phyloP scores from a whole-genome alignment of 2,329 filamentous ascomycete species.

The Beauveria pseudobassiana region DNA sequence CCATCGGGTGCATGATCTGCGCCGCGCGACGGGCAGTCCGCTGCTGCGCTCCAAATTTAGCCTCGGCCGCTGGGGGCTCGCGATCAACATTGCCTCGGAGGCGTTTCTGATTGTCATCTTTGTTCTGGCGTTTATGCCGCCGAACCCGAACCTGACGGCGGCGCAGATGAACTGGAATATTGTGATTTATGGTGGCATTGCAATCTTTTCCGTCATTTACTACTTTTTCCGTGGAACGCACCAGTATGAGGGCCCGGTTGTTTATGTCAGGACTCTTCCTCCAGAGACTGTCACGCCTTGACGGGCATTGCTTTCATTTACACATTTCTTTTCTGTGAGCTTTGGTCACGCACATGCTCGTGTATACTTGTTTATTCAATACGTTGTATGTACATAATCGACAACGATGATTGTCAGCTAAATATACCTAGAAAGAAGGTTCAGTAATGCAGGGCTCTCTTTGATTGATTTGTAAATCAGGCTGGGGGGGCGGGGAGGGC shows the following conservation, averaged over 20 bases:
- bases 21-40: constrained; percentile 27
- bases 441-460: too few species aligned
- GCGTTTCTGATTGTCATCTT: constrained; percentile 37
- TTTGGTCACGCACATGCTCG: background rate
- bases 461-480: too few species aligned
- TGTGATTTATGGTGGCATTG: constrained; percentile 33
- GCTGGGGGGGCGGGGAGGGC: too few species aligned
- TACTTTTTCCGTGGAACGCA: constrained; percentile 25
- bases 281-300: background rate
- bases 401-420: too few species aligned
- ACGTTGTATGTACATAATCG: too few species aligned
- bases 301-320: background rate
- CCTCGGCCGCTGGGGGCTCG: constrained; percentile 34
- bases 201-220: constrained; percentile 31
- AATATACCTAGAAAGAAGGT: too few species aligned
- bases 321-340: background rate
- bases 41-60: constrained; percentile 18
- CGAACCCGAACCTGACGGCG: constrained; percentile 25
- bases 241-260: constrained; percentile 13
- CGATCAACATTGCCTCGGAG: constrained; percentile 35
- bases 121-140: constrained; percentile 43
- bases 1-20: constrained; percentile 35
- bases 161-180: constrained; percentile 43
- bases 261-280: constrained; percentile 11
- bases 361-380: too few species aligned